Base-by-base conservation (phyloP, 73 alveolate species). In the Stentor roeselii region DNA sequence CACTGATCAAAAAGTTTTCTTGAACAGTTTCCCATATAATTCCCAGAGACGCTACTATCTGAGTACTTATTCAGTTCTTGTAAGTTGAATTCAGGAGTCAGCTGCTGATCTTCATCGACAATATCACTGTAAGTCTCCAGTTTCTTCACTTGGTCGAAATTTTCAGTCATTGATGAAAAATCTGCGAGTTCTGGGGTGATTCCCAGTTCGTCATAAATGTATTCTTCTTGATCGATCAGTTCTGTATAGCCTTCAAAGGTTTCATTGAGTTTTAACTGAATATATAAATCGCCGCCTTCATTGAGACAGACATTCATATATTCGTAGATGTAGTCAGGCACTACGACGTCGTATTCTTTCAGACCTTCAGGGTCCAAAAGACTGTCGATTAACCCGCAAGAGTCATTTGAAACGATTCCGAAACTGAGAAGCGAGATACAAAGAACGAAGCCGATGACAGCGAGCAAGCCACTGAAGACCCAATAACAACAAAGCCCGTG, bases 401-500 rank as follows among this genome's bases (percentile, higher is more conserved):
- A 67, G 37, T 67, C 80, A 30, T 67, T 34, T 1, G 80, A 30
- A 27, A 32, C n/a, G 0, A 67, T 67, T 1, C 80, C 80, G 37
- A 67, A 36, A 27, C 42, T 21, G 2, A 67, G 21, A 1, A 67
- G 27, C 21, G 11, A 67, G 21, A 67, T 21, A 67, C n/a, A 32
- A 21, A 3, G 42, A 30, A 67, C 41, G 42, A 67, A 32, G 27
- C 80, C 80, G 34, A 67, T 67, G 37, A 67, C 41, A 67, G 80
- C 21, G 34, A 67, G 34, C 34, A 67, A 21, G 2, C 80, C 80
- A 15, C 15, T 34, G 37, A 67, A n/a, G 11, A 21, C 80, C 80
- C 80, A 67, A 67, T 27, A 67, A 1, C 37, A 21, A 67, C n/a
- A 67, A 21, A 67, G n/a, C 14, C 41, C 80, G 11, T 34, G 15